These are phyloP conservation scores for Lunasporangiospora selenospora DNA, from an alignment of 192 early-diverging fungal species.

Conservation along the genomic window DNA sequence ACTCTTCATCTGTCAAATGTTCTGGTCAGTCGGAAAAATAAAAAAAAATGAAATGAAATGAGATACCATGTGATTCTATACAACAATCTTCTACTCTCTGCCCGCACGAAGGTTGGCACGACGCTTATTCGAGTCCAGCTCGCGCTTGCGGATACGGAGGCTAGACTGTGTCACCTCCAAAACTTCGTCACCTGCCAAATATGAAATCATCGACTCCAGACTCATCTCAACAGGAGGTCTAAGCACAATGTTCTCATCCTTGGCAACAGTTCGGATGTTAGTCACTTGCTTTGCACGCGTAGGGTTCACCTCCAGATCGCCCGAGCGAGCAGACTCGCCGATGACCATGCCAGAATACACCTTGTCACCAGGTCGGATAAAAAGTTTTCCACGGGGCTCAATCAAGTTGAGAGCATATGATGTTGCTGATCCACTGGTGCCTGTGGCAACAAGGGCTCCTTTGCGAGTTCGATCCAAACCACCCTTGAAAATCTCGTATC, in stretches of 20 bases:
- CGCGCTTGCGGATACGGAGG: conserved; percentile 78
- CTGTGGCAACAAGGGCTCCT: conserved; percentile 77
- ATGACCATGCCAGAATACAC: conserved; percentile 90
- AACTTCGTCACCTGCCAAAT: conserved; percentile 81
- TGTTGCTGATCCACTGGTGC: conserved; percentile 66
- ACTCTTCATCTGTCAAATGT: too few relatives aligned
- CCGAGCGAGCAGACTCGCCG: conserved; percentile 79
- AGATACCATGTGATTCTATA: too few relatives aligned
- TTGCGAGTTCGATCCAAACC: conserved; percentile 77
- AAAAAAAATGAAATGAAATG: too few relatives aligned
- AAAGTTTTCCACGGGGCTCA: conserved; percentile 82
- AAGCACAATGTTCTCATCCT: conserved; percentile 79
- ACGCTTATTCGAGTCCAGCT: conserved; percentile 72
- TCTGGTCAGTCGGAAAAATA: too few relatives aligned
- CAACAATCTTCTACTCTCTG: too few relatives aligned
- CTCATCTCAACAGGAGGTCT: conserved; percentile 70
- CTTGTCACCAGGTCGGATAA: conserved; percentile 74
- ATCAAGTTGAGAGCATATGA: conserved; percentile 78
- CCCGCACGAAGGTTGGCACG: conserved; percentile 22
- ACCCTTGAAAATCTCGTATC: conserved; percentile 77
- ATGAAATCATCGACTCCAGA: conserved; percentile 82
- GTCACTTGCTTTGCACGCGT: conserved; percentile 82
- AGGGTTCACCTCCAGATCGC: conserved; percentile 86
- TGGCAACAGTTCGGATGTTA: conserved; percentile 79
- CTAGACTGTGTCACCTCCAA: conserved; percentile 82